These are phyloP conservation scores for Fusarium subtropicale DNA, from an alignment of 2,329 filamentous ascomycete species.

Conservation along the genomic window DNA sequence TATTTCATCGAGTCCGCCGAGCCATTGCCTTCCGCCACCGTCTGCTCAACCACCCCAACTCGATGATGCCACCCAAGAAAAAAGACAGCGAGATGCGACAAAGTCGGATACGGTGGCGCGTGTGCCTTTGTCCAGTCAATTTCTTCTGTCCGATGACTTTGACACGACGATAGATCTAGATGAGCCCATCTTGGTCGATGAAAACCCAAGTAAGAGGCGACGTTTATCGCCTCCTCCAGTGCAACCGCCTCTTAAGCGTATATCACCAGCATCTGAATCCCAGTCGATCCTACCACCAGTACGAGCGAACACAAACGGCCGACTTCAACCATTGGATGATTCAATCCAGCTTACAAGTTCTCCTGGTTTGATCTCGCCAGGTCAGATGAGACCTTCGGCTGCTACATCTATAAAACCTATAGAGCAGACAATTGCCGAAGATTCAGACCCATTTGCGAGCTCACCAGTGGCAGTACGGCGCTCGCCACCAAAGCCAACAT, in stretches of 20 bases:
- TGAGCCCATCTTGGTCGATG: conserved; percentile 40
- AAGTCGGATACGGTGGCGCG: neutral
- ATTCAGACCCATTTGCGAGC: conserved; percentile 53
- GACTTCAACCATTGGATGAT: conserved; percentile 27
- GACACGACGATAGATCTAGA: conserved; percentile 56
- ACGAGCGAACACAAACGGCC: conserved; percentile 6
- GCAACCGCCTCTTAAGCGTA: conserved; percentile 32
- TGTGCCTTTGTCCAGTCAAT: conserved; percentile 10
- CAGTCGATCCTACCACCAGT: conserved; percentile 19
- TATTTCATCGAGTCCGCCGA: conserved; percentile 52
- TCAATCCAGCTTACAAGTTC: conserved; percentile 56
- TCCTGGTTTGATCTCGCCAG: conserved; percentile 30
- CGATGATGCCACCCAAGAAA: neutral
- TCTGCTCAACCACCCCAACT: conserved; percentile 1
- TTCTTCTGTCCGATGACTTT: conserved; percentile 53
- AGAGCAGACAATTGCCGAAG: neutral
- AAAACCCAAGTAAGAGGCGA: conserved; percentile 48
- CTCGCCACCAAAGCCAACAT: neutral
- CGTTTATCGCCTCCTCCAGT: conserved; percentile 43
- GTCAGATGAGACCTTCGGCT: neutral
- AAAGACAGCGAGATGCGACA: neutral
- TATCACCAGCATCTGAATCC: conserved; percentile 15
- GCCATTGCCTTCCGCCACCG: conserved; percentile 3
- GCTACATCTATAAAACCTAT: neutral
- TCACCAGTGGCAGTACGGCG: conserved; percentile 43